Base-by-base conservation (phyloP, 306 rosid genomes). In the Erythrophleum fordii region DNA sequence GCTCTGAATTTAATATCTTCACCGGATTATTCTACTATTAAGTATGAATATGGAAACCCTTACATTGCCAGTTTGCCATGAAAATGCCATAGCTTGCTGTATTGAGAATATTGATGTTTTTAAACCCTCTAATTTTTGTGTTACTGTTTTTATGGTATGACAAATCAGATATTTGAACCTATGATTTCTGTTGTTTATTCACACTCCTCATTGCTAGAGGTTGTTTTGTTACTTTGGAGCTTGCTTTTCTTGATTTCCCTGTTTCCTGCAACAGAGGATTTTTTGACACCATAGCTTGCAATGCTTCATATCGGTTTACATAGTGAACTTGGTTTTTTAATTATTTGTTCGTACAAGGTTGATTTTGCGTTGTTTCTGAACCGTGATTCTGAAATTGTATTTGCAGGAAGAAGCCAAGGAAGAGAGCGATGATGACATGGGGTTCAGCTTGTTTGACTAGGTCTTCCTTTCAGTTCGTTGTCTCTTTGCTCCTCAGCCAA, bases 361-460 rank as follows among this genome's bases (percentile, higher is more conserved):
- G 37, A 6, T 55, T 34, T 9, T 64, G 11, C 28, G 23, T 22
- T 23, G 9, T 61, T 28, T 35, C 69, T 66, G 5, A 23, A 20
- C 77, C 35, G 37, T 2, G 0, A 10, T n/a, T 17, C 46, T 8
- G 41, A 23, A 65, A 55, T 76, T 85, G 20, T 56, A 2, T 73
- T 41, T 85, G 68, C 91, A 89, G 97, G 92, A 88, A 26, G 97
- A 91, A 41, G 71, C 87, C 0, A 83, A 91, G 85, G 97, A 91
- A 83, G 97, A 89, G 79, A 89, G 93, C 18, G 93, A 91, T 0
- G 93, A 83, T 1, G 93, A 89, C 48, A 69, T 86, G 87, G 97
- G 92, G 0, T 86, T 91, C 46, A 64, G 92, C 64, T 56, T 91
- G 68, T 91, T 91, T 39, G 97, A 88, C 78, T 85, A 90, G 81